Evolutionary conservation across 495 filamentous ascomycete genomes (phyloP).

Genomic region (Podospora sp.): DNA sequence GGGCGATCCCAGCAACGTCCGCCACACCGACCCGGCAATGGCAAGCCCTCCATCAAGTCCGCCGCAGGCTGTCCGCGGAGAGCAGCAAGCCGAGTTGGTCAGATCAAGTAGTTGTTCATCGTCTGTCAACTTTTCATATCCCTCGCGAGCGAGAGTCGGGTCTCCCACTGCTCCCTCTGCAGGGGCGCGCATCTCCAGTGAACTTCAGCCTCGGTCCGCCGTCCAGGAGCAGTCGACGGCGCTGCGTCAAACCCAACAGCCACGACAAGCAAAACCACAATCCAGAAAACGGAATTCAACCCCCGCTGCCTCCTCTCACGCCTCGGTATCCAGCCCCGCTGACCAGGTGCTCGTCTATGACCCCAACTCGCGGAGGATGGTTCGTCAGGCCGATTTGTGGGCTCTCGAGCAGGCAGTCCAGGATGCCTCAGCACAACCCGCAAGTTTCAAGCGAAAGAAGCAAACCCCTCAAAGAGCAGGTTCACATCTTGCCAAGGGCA

Average conservation of each 20-base stretch:
- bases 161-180: constrained; percentile 36
- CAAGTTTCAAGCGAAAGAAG: constrained; percentile 59
- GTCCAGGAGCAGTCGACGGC: constrained; percentile 6
- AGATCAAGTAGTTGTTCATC: constrained; percentile 62
- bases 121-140: constrained; percentile 87
- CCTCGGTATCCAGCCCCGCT: constrained; percentile 25
- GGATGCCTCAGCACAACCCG: constrained; percentile 51
- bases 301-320: background rate
- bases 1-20: constrained; percentile 47
- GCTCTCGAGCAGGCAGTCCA: constrained; percentile 45
- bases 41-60: constrained; percentile 41
- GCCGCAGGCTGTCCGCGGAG: constrained; percentile 26
- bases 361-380: constrained; percentile 59
- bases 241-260: constrained; percentile 6
- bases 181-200: constrained; percentile 11
- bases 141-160: constrained; percentile 45
- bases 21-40: constrained; percentile 47
- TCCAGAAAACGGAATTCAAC: constrained; percentile 3
- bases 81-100: constrained; percentile 18
- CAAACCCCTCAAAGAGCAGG: constrained; percentile 39
- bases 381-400: constrained; percentile 41
- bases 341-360: constrained; percentile 55
- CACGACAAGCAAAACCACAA: constrained; percentile 7
- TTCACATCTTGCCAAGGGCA: constrained; percentile 42
- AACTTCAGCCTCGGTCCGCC: constrained; percentile 4